Conservation (phyloP, 495 filamentous ascomycete species). For the Talaromyces liani region DNA sequence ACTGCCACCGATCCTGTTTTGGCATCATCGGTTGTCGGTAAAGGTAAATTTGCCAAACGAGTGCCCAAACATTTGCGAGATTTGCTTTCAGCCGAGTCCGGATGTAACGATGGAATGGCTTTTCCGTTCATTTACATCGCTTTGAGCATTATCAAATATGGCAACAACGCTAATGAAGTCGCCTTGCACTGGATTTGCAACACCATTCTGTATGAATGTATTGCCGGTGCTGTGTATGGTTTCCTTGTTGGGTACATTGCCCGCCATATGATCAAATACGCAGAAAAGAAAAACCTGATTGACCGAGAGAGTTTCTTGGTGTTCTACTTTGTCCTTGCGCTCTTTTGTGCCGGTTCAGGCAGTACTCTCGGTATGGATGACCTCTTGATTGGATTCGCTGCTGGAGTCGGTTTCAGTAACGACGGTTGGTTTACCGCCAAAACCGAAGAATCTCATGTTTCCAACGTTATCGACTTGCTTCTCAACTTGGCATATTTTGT, state of each 20-base stretch:
- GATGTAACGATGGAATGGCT: conserved; percentile 99
- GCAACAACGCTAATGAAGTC: conserved; percentile 57
- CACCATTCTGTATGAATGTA: conserved; percentile 92
- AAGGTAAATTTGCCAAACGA: conserved; percentile 95
- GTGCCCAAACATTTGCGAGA: conserved; percentile 97
- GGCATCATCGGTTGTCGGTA: conserved; percentile 96
- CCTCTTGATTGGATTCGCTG: conserved; percentile 90
- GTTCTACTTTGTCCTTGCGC: conserved; percentile 95
- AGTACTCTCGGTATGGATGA: conserved; percentile 91
- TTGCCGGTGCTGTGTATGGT: conserved; percentile 86
- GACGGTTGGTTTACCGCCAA: conserved; percentile 99
- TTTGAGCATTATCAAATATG: conserved; percentile 78
- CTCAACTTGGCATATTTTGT: conserved; percentile 98
- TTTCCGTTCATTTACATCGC: conserved; percentile 97
- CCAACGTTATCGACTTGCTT: conserved; percentile 96
- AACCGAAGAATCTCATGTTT: conserved; percentile 97
- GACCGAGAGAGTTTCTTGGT: conserved; percentile 96
- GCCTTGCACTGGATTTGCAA: conserved; percentile 82
- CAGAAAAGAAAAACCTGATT: conserved; percentile 78
- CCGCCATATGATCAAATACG: conserved; percentile 82
- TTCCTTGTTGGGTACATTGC: conserved; percentile 82
- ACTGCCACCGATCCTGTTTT: conserved; percentile 97
- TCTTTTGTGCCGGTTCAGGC: conserved; percentile 94
- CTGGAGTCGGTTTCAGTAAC: conserved; percentile 95
- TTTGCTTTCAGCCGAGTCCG: conserved; percentile 90